Percentiles rank a stretch among this genome's conserved stretches.
phyloP scores from a whole-genome alignment of 371 early-diverging fungal species.

The Lichtheimia corymbifera region DNA sequence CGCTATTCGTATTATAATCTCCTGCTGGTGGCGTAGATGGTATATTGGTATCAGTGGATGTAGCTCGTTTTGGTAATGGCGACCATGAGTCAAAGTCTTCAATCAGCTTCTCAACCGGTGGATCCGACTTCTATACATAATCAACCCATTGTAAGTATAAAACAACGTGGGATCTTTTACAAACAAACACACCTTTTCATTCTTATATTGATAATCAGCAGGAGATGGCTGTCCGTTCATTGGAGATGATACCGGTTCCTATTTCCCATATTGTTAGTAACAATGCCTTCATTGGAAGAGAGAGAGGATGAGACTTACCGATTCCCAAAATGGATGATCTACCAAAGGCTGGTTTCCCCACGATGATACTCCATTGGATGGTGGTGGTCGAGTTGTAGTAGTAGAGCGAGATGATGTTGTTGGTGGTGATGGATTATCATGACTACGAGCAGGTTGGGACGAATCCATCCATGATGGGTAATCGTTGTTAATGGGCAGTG shows the following conservation, averaged over 20 bases:
- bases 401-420: not conserved
- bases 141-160: too few relatives aligned
- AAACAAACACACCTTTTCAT: too few relatives aligned
- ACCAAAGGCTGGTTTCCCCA: conserved; percentile 13
- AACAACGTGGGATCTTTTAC: too few relatives aligned
- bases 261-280: too few relatives aligned
- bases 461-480: too few relatives aligned
- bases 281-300: too few relatives aligned
- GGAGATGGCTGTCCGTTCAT: too few relatives aligned
- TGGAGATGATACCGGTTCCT: too few relatives aligned
- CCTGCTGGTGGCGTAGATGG: not conserved
- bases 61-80: not conserved
- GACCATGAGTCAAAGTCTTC: conserved; percentile 2
- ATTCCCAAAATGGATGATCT: conserved; percentile 22
- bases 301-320: too few relatives aligned
- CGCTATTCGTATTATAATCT: not conserved
- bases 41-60: not conserved
- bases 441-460: too few relatives aligned
- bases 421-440: not conserved
- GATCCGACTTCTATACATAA: too few relatives aligned
- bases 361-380: not conserved
- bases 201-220: too few relatives aligned
- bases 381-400: conserved; percentile 10
- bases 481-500: conserved; percentile 2
- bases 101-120: not conserved